Percentiles rank a stretch among this genome's conserved stretches.
Evolutionary conservation across 2,329 filamentous ascomycete genomes (phyloP).

Genomic region (Paraphaeosphaeria minitans): DNA sequence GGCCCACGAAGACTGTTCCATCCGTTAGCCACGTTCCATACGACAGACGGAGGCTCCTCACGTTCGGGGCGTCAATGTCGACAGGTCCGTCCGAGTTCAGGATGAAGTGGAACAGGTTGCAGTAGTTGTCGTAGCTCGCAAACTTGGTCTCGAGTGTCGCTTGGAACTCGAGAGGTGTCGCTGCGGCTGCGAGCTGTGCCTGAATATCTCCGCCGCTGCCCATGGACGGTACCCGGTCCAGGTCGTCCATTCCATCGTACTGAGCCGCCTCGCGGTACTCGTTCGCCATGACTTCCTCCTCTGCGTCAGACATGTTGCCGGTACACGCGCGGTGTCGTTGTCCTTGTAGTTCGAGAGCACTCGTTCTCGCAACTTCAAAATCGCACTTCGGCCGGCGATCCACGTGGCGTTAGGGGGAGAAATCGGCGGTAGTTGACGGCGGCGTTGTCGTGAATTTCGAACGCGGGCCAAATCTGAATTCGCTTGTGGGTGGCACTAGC

Average conservation of each 20-base stretch:
- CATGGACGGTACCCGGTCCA: constrained; percentile 68
- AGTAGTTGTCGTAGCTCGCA: constrained; percentile 98
- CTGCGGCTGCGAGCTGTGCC: constrained; percentile 85
- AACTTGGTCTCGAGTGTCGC: constrained; percentile 96
- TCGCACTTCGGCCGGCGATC: constrained; percentile 15
- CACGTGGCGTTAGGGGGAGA: constrained; percentile 15
- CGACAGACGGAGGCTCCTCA: constrained; percentile 58
- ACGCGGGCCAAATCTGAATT: constrained; percentile 18
- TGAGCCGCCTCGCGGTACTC: constrained; percentile 95
- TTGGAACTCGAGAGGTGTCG: constrained; percentile 94
- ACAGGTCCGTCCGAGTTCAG: constrained; percentile 99
- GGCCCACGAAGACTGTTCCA: constrained; percentile 89
- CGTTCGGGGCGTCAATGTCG: constrained; percentile 93
- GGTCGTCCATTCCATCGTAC: constrained; percentile 83
- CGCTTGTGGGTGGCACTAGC: constrained; percentile 17
- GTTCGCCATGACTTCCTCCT: constrained; percentile 93
- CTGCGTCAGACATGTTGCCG: constrained; percentile 87
- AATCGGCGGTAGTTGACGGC: constrained; percentile 12
- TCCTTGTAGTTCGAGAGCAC: constrained; percentile 49
- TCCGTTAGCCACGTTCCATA: constrained; percentile 18
- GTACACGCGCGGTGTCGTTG: constrained; percentile 44
- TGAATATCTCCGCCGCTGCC: constrained; percentile 89
- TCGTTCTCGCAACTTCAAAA: constrained; percentile 38
- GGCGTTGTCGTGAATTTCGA: constrained; percentile 17
- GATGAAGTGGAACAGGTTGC: constrained; percentile 98